Conservation (phyloP, 768 basidiomycete species). For the Xerocomus spinulosus region DNA sequence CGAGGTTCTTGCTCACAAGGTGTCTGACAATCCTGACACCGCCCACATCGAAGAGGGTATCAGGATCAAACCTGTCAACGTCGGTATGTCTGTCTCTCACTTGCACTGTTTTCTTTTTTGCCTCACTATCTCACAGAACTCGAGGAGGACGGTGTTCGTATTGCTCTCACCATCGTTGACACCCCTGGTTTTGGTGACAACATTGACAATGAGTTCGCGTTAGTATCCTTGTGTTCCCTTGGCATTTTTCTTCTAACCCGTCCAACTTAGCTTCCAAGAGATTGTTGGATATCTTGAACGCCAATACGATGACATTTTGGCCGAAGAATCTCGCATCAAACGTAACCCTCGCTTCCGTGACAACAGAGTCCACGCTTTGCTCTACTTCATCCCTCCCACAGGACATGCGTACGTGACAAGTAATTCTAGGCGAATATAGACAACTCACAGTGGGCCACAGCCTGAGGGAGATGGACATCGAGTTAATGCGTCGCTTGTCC, state of each 20-base stretch:
- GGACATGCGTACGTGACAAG: constrained; percentile 76
- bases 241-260: constrained; percentile 6
- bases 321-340: constrained; percentile 98
- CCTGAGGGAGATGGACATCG: constrained; percentile 97
- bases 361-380: constrained; percentile 91
- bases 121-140: constrained; percentile 55
- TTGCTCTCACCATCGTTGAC: constrained; percentile 96
- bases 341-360: constrained; percentile 99
- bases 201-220: constrained; percentile 99
- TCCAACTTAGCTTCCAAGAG: constrained; percentile 78
- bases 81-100: constrained; percentile 49
- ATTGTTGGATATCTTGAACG: constrained; percentile 96
- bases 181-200: constrained; percentile 99
- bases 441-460: constrained; percentile 33
- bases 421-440: neutral
- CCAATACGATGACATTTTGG: constrained; percentile 98
- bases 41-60: constrained; percentile 94
- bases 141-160: constrained; percentile 97
- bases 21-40: constrained; percentile 77
- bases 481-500: constrained; percentile 96
- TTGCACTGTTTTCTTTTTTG: neutral
- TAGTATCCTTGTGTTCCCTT: constrained; percentile 33
- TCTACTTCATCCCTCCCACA: constrained; percentile 99
- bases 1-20: constrained; percentile 84
- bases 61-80: constrained; percentile 90